Conservation (phyloP, 164 flowering plant genomes). For the Chimonanthus salicifolius region DNA sequence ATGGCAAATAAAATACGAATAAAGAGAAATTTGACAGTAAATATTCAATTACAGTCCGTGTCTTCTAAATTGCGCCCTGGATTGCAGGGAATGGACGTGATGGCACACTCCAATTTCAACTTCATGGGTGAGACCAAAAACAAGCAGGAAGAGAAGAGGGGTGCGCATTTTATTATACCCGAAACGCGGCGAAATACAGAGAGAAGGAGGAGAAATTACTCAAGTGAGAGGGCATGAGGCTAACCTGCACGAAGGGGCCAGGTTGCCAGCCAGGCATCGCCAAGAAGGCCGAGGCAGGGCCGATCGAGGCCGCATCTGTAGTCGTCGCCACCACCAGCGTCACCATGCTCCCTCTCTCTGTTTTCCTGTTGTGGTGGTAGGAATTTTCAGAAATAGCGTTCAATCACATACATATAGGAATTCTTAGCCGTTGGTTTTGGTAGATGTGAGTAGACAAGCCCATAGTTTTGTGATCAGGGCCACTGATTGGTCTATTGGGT, state of each 20-base stretch:
- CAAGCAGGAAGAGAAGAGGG: not conserved
- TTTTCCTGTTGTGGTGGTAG: not conserved
- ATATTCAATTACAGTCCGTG: too few relatives aligned
- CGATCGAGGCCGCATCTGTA: slow-evolving; percentile 72
- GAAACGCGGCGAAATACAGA: not conserved
- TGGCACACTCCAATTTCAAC: too few relatives aligned
- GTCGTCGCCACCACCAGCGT: slow-evolving; percentile 76
- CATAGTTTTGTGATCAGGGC: too few relatives aligned
- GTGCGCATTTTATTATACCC: not conserved
- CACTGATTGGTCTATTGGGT: too few relatives aligned
- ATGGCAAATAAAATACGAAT: too few relatives aligned
- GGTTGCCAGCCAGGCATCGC: slow-evolving; percentile 85
- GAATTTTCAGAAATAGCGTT: too few relatives aligned
- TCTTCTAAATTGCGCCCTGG: too few relatives aligned
- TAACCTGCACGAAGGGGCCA: slow-evolving; percentile 57
- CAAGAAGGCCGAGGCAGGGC: slow-evolving; percentile 70
- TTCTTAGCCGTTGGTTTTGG: not conserved
- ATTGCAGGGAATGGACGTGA: too few relatives aligned
- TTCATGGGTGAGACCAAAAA: not conserved
- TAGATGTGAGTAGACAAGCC: not conserved
- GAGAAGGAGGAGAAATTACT: not conserved
- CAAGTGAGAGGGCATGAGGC: slow-evolving; percentile 3
- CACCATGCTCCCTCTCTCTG: slow-evolving; percentile 32
- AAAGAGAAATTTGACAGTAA: too few relatives aligned
- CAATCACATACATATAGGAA: not conserved